phyloP scores from a whole-genome alignment of 2,329 filamentous ascomycete species.

The Neopestalotiopsis sp. region DNA sequence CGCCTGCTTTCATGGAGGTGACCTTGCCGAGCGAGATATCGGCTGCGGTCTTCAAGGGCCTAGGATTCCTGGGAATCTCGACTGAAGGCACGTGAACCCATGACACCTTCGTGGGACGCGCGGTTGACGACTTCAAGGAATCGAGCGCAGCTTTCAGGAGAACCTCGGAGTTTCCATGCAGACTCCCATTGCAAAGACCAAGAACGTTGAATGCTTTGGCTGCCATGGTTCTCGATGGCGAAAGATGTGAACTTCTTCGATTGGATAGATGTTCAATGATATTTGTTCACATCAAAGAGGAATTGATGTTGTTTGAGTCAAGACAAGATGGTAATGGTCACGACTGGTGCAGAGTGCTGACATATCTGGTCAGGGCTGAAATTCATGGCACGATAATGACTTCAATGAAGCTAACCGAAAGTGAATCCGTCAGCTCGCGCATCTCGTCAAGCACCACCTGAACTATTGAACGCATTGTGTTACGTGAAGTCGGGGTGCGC shows the following conservation, averaged over 20 bases:
- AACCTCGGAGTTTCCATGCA: conserved; percentile 8
- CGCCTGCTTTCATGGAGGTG: conserved; percentile 10
- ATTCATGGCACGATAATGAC: not conserved
- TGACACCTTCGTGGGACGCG: not conserved
- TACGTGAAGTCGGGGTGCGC: not conserved
- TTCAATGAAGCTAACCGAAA: not conserved
- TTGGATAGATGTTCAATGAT: not conserved
- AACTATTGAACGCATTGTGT: not conserved
- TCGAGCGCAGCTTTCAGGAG: conserved; percentile 12
- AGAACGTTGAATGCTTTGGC: conserved; percentile 7
- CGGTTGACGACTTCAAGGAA: not conserved
- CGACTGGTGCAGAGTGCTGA: not conserved
- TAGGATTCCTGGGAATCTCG: conserved; percentile 10
- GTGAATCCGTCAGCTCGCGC: not conserved
- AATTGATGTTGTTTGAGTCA: not conserved
- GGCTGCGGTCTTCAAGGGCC: conserved; percentile 6
- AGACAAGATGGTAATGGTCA: not conserved
- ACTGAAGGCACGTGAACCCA: conserved; percentile 16
- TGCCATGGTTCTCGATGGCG: not conserved
- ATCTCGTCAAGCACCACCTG: not conserved
- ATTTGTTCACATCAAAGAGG: not conserved
- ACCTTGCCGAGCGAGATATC: conserved; percentile 16
- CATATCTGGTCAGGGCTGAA: not conserved
- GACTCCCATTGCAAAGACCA: conserved; percentile 16
- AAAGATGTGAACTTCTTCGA: not conserved